phyloP scores from a whole-genome alignment of 306 rosid genomes.

The Medicago lupulina region DNA sequence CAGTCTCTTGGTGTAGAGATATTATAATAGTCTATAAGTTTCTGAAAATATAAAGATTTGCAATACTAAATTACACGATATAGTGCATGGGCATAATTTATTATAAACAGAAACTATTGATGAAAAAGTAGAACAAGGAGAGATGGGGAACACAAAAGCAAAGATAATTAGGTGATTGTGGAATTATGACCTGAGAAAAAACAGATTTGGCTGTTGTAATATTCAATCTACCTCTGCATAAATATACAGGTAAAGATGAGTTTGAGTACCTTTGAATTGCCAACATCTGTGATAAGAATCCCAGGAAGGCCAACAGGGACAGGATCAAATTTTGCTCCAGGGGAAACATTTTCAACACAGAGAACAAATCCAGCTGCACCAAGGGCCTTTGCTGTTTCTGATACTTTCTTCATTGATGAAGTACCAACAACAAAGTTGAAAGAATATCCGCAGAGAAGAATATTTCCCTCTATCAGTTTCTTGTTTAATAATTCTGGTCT shows the following conservation, averaged over 20 bases:
- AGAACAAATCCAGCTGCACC: conserved; percentile 99
- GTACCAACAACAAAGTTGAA: conserved; percentile 89
- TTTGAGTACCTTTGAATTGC: conserved; percentile 74
- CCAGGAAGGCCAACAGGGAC: conserved; percentile 95
- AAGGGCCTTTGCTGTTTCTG: conserved; percentile 90
- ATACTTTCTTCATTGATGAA: conserved; percentile 87
- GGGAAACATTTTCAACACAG: conserved; percentile 89
- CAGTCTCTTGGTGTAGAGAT: conserved; percentile 91
- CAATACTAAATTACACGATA: conserved; percentile 38
- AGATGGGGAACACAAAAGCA: conserved; percentile 14
- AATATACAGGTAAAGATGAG: conserved; percentile 23
- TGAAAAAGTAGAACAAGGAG: conserved; percentile 25
- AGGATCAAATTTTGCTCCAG: conserved; percentile 95
- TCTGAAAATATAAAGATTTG: conserved; percentile 56
- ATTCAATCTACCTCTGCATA: conserved; percentile 21
- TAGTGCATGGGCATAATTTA: conserved; percentile 1
- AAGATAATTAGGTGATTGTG: conserved; percentile 26
- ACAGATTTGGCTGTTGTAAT: conserved; percentile 13
- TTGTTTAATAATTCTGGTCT: conserved; percentile 89
- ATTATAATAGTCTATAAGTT: conserved; percentile 90
- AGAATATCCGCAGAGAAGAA: conserved; percentile 99
- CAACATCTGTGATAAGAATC: conserved; percentile 79
- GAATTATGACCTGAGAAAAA: conserved; percentile 16
- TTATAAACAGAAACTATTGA: conserved; percentile 27
- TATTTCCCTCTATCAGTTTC: conserved; percentile 86